A percentile compares a stretch with the other conserved stretches of the same genome.
These are phyloP conservation scores for Agrocybe chaxingu DNA, from an alignment of 768 basidiomycete genomes.

Conservation along the genomic window DNA sequence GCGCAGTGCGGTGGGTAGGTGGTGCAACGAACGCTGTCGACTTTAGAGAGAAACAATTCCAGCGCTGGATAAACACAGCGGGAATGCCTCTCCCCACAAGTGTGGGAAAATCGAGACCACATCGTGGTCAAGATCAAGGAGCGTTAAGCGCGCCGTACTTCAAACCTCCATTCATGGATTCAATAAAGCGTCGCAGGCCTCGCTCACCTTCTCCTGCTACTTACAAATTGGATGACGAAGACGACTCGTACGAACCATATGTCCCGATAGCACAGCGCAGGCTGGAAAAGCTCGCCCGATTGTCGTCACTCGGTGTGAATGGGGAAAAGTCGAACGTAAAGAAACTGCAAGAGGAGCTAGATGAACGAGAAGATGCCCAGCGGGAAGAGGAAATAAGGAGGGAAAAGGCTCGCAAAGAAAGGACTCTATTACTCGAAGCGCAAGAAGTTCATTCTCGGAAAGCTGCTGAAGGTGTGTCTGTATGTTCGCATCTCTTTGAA, in stretches of 20 bases:
- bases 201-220: slow-evolving; percentile 52
- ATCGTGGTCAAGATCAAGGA: too few species aligned
- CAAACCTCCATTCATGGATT: slow-evolving; percentile 23
- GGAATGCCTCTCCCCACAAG: too few species aligned
- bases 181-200: slow-evolving; percentile 48
- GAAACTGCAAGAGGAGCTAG: slow-evolving; percentile 55
- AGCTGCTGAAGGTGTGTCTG: slow-evolving; percentile 68
- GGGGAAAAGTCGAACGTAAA: slow-evolving; percentile 49
- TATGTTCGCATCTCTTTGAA: background rate
- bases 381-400: slow-evolving; percentile 73
- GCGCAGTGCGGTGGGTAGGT: too few species aligned
- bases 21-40: too few species aligned
- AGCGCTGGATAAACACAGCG: too few species aligned
- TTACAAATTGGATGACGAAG: slow-evolving; percentile 63
- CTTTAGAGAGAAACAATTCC: too few species aligned
- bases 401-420: slow-evolving; percentile 78
- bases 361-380: slow-evolving; percentile 72
- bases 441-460: slow-evolving; percentile 90
- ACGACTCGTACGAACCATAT: slow-evolving; percentile 77
- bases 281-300: slow-evolving; percentile 73
- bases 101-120: too few species aligned
- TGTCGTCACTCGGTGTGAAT: slow-evolving; percentile 59
- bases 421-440: slow-evolving; percentile 88
- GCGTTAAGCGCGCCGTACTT: too few species aligned
- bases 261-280: slow-evolving; percentile 84